Evolutionary conservation across 2,329 filamentous ascomycete genomes (phyloP).

Genomic region (Diaporthe citriasiana): DNA sequence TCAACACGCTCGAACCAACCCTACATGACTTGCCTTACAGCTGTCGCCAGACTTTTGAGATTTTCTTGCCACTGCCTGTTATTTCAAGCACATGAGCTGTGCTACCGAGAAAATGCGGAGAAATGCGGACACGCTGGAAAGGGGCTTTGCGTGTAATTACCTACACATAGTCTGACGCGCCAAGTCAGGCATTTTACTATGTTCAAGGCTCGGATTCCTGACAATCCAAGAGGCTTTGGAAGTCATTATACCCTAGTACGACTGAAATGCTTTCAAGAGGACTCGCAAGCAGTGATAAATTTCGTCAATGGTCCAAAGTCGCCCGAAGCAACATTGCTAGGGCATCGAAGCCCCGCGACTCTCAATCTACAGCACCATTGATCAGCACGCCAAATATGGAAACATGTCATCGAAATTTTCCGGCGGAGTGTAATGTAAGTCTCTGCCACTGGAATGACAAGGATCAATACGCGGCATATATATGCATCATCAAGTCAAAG

Average conservation of each 20-base stretch:
- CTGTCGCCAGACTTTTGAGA: not conserved
- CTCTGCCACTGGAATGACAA: not conserved
- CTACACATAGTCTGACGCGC: too few relatives aligned
- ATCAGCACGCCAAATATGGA: not conserved
- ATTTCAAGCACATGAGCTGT: too few relatives aligned
- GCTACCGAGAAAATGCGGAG: too few relatives aligned
- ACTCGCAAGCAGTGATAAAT: not conserved
- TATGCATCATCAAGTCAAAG: too few relatives aligned
- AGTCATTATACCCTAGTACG: too few relatives aligned
- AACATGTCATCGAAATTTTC: not conserved
- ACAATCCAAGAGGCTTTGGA: too few relatives aligned
- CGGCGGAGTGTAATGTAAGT: not conserved
- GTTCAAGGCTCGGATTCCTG: too few relatives aligned
- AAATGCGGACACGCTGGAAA: not conserved
- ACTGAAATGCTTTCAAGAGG: not conserved
- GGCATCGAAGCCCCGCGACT: not conserved
- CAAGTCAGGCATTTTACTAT: too few relatives aligned
- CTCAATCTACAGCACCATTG: not conserved
- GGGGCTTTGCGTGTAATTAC: not conserved
- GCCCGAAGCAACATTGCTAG: not conserved
- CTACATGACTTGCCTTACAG: not conserved
- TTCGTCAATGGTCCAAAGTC: not conserved
- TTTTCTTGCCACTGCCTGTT: too few relatives aligned
- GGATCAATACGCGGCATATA: not conserved
- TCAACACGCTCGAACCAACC: not conserved